Conservation (phyloP, 140 eudicot species). For the Flaveria floridana region DNA sequence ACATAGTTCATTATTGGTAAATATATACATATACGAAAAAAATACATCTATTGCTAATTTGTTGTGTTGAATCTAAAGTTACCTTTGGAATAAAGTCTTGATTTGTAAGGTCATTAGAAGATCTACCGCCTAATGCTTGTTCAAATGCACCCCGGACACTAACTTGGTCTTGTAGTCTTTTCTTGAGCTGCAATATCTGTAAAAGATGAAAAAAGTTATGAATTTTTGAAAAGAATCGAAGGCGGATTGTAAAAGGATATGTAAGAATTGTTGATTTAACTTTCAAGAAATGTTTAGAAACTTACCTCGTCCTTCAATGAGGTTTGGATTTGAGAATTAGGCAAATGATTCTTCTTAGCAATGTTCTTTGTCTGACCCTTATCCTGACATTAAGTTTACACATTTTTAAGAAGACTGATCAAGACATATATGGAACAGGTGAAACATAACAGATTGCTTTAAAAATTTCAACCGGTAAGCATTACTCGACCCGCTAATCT, state of each 20-base stretch:
- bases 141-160: constrained; percentile 71
- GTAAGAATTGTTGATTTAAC: background rate
- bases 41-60: background rate
- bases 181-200: constrained; percentile 78
- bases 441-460: background rate
- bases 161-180: constrained; percentile 70
- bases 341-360: constrained; percentile 42
- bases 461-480: background rate
- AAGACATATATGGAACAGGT: background rate
- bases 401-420: background rate
- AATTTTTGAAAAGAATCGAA: background rate
- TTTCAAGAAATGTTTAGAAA: background rate
- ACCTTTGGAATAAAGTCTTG: constrained; percentile 67
- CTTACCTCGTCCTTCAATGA: constrained; percentile 76
- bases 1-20: background rate
- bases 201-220: background rate
- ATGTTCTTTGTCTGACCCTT: constrained; percentile 33
- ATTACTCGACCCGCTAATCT: too few relatives aligned
- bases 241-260: background rate
- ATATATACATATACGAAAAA: background rate
- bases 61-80: background rate
- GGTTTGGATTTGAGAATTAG: constrained; percentile 44
- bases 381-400: constrained; percentile 44
- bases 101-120: constrained; percentile 38
- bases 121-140: constrained; percentile 60